Percentiles rank a stretch among this genome's conserved stretches.
These are phyloP conservation scores for Monosporascus ibericus DNA, from an alignment of 2,329 filamentous ascomycete genomes.

Conservation along the genomic window DNA sequence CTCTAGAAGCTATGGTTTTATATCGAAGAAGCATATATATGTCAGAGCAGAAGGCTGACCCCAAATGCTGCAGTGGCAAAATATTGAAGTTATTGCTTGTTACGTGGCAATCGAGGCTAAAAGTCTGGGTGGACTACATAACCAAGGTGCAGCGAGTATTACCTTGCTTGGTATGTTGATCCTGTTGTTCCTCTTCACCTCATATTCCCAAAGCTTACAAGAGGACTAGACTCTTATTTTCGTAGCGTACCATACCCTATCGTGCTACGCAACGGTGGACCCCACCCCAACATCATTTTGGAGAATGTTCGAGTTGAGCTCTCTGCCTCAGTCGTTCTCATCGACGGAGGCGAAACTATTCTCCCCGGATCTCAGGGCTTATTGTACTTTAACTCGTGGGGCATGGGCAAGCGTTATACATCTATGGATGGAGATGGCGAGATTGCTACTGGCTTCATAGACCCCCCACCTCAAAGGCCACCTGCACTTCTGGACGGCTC, in stretches of 20 bases:
- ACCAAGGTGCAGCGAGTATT: slow-evolving; percentile 19
- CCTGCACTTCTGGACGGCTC: no score
- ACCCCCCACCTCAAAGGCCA: no score
- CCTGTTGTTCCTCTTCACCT: no score
- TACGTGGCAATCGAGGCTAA: neutral
- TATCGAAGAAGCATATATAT: no score
- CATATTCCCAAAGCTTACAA: slow-evolving; percentile 5
- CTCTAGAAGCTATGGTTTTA: no score
- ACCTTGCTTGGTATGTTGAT: slow-evolving; percentile 35
- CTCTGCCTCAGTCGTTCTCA: slow-evolving; percentile 7
- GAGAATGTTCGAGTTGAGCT: slow-evolving; percentile 12
- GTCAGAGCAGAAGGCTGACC: no score
- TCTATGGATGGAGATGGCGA: neutral
- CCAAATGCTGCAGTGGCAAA: slow-evolving; percentile 21
- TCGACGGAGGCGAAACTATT: slow-evolving; percentile 8
- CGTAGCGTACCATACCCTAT: slow-evolving; percentile 11
- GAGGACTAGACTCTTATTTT: slow-evolving; percentile 32
- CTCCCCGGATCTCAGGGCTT: slow-evolving; percentile 6
- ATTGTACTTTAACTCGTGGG: slow-evolving; percentile 3
- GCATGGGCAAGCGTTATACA: neutral
- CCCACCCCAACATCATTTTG: slow-evolving; percentile 11
- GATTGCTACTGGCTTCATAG: no score
- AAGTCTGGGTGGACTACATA: neutral
- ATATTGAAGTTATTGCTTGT: slow-evolving; percentile 2
- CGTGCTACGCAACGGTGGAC: slow-evolving; percentile 1